These are phyloP conservation scores for Prunus mume DNA, from an alignment of 306 rosid species.

Conservation along the genomic window DNA sequence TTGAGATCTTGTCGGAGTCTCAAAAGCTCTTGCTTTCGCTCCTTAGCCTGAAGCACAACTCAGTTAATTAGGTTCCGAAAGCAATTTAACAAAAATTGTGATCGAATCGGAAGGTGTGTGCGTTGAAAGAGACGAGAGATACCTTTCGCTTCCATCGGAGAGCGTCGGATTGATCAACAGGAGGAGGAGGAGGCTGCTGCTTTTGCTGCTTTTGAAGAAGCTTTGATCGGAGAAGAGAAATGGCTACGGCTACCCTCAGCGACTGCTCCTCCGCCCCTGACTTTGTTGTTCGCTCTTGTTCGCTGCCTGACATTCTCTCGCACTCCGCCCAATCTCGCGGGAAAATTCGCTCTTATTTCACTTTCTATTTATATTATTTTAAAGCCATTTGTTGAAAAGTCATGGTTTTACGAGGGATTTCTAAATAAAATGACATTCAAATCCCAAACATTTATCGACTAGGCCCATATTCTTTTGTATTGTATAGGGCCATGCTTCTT, in stretches of 20 bases:
- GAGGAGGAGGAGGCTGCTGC: neutral
- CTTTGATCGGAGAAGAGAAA: constrained; percentile 74
- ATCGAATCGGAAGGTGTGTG: neutral
- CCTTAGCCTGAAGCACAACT: constrained; percentile 65
- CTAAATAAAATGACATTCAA: too few species aligned
- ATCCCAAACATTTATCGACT: too few species aligned
- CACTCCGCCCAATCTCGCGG: neutral
- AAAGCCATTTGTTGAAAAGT: too few species aligned
- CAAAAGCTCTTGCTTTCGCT: constrained; percentile 74
- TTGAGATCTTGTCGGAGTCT: constrained; percentile 75
- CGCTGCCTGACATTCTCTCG: constrained; percentile 41
- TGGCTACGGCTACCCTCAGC: constrained; percentile 70
- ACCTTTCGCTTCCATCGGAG: constrained; percentile 96
- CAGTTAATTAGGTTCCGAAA: constrained; percentile 9
- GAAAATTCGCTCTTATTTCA: neutral
- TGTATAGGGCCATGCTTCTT: too few species aligned
- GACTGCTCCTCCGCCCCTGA: constrained; percentile 44
- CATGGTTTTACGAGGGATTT: too few species aligned
- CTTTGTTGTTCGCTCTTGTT: constrained; percentile 3
- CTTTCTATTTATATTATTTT: neutral
- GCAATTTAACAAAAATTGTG: neutral
- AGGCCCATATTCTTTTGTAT: too few species aligned
- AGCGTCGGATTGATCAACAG: constrained; percentile 48
- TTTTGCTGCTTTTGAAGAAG: constrained; percentile 29
- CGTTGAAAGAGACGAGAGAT: neutral